These are phyloP conservation scores for Penicillium aurantiogriseum DNA, from an alignment of 2,329 filamentous ascomycete genomes.

Conservation along the genomic window DNA sequence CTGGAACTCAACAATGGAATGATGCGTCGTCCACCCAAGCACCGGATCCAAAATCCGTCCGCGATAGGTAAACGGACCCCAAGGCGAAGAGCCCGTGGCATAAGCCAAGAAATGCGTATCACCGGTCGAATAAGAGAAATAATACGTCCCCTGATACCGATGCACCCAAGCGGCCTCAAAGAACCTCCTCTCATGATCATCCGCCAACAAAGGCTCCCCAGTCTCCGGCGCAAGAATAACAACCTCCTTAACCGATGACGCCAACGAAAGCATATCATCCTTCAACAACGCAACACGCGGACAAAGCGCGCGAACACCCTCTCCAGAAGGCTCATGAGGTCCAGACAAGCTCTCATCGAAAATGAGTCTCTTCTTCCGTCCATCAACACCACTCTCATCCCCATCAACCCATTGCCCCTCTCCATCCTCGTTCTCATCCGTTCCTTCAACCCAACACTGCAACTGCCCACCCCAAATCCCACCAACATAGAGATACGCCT, in stretches of 20 bases:
- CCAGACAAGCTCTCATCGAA: slow-evolving; percentile 59
- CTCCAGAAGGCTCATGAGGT: slow-evolving; percentile 59
- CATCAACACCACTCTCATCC: slow-evolving; percentile 30
- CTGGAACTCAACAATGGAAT: slow-evolving; percentile 72
- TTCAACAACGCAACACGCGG: slow-evolving; percentile 66
- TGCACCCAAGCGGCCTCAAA: slow-evolving; percentile 82
- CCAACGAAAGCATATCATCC: slow-evolving; percentile 65
- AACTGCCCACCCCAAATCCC: slow-evolving; percentile 79
- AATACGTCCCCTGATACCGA: slow-evolving; percentile 67
- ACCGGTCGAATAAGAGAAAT: slow-evolving; percentile 75
- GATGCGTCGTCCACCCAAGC: slow-evolving; percentile 77
- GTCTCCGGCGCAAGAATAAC: slow-evolving; percentile 62
- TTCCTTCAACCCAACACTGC: slow-evolving; percentile 64
- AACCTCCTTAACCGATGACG: slow-evolving; percentile 56
- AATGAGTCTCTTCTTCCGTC: slow-evolving; percentile 24
- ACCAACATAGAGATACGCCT: slow-evolving; percentile 71
- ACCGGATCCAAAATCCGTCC: slow-evolving; percentile 74
- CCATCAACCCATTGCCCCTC: slow-evolving; percentile 10
- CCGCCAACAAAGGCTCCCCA: slow-evolving; percentile 58
- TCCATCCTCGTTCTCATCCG: slow-evolving; percentile 31
- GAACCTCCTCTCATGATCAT: slow-evolving; percentile 72
- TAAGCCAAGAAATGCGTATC: slow-evolving; percentile 74
- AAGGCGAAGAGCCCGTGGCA: slow-evolving; percentile 62
- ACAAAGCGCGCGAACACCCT: slow-evolving; percentile 57
- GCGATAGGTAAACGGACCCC: slow-evolving; percentile 70